Conservation (phyloP, 805 yeast species). For the Wickerhamomyces alni region DNA sequence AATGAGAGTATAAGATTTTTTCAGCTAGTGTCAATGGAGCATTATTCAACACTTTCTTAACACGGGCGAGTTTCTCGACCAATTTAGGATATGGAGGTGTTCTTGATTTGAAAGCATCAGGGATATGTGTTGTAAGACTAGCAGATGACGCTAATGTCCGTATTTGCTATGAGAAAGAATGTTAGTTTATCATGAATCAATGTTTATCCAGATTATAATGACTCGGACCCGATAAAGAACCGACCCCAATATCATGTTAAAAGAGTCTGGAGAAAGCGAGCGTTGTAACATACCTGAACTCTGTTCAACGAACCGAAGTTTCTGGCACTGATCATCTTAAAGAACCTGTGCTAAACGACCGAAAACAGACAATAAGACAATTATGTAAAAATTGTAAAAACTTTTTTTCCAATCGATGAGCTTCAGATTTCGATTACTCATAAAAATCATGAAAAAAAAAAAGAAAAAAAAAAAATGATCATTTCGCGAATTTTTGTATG, state of each 20-base stretch:
- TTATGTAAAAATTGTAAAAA: too few species aligned
- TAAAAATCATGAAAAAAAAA: neutral
- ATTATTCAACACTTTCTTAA: conserved; percentile 58
- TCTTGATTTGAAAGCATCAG: conserved; percentile 58
- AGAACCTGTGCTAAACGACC: neutral
- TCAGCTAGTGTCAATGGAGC: conserved; percentile 90
- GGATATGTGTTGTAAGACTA: conserved; percentile 26
- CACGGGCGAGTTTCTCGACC: conserved; percentile 53
- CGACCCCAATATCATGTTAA: too few species aligned
- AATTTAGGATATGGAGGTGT: conserved; percentile 87
- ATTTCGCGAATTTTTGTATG: too few species aligned
- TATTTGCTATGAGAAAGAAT: conserved; percentile 5
- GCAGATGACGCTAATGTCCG: conserved; percentile 19
- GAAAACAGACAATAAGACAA: neutral
- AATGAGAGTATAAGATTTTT: conserved; percentile 88
- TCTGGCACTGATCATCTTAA: conserved; percentile 1
- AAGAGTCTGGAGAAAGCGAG: neutral
- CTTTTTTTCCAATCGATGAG: conserved; percentile 1
- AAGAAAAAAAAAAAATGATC: neutral
- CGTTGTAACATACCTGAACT: conserved; percentile 9
- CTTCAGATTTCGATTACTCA: conserved; percentile 1
- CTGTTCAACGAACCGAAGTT: conserved; percentile 1
- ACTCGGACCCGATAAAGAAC: too few species aligned
- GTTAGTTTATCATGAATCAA: too few species aligned
- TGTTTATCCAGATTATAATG: neutral